Evolutionary conservation across 1,139 yeast genomes (phyloP).

Genomic region (Geotrichum klebahnii): DNA sequence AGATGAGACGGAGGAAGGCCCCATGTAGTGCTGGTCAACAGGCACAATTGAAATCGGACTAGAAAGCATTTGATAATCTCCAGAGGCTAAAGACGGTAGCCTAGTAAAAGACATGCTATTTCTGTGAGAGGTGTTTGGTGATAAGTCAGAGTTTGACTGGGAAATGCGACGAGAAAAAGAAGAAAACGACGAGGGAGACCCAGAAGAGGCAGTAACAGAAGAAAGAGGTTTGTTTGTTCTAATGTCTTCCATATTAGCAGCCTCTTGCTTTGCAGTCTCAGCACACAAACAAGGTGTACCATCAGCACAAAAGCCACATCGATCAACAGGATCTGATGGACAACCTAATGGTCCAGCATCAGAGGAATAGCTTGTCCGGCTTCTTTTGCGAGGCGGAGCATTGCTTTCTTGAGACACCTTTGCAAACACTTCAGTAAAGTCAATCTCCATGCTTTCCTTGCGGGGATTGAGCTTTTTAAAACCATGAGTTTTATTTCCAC

Average conservation of each 20-base stretch:
- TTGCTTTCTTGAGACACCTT: conserved; percentile 19
- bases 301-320: conserved; percentile 89
- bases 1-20: background rate
- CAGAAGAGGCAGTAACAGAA: no score
- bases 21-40: conserved; percentile 13
- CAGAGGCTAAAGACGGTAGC: conserved; percentile 1
- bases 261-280: conserved; percentile 39
- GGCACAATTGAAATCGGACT: conserved; percentile 14
- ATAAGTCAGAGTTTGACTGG: background rate
- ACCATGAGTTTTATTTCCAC: conserved; percentile 5
- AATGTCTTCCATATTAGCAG: no score
- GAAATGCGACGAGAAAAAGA: background rate
- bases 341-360: background rate
- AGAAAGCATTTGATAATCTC: conserved; percentile 4
- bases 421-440: conserved; percentile 34
- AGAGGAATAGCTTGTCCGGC: background rate
- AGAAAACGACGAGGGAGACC: no score
- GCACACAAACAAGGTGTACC: conserved; percentile 90
- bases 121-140: background rate
- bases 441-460: conserved; percentile 31
- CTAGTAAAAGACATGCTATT: background rate
- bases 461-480: conserved; percentile 7
- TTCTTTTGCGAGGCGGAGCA: conserved; percentile 1
- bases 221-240: no score
- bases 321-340: conserved; percentile 49